phyloP scores from a whole-genome alignment of 495 filamentous ascomycete species.

The Neurospora sp. region DNA sequence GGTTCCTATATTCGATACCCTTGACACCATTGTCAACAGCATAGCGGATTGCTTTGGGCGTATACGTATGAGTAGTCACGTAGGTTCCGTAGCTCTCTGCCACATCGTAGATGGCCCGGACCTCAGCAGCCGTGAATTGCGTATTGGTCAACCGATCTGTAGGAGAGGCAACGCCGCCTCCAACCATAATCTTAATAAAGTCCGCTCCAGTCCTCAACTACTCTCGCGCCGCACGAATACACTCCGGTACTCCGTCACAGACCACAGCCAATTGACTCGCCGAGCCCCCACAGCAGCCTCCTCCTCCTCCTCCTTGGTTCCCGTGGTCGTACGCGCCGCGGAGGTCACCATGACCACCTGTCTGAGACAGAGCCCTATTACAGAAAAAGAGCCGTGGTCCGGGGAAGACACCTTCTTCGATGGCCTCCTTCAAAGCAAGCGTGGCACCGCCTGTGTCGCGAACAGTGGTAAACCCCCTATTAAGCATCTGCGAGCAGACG shows the following conservation, averaged over 20 bases:
- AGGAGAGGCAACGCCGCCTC: conserved; percentile 42
- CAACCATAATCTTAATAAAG: conserved; percentile 50
- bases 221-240: conserved; percentile 38
- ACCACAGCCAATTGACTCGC: conserved; percentile 26
- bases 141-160: conserved; percentile 39
- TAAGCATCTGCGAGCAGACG: conserved; percentile 37
- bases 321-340: conserved; percentile 21
- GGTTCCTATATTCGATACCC: conserved; percentile 49
- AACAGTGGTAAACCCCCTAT: conserved; percentile 42
- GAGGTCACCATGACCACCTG: conserved; percentile 46
- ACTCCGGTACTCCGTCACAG: conserved; percentile 42
- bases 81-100: conserved; percentile 38
- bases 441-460: conserved; percentile 44
- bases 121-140: conserved; percentile 44
- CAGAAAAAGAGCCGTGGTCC: conserved; percentile 34
- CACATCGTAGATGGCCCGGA: conserved; percentile 37
- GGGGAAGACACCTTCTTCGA: conserved; percentile 38
- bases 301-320: conserved; percentile 21
- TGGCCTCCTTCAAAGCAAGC: conserved; percentile 39
- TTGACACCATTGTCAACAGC: conserved; percentile 44
- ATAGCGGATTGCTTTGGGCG: conserved; percentile 37
- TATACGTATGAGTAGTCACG: conserved; percentile 49
- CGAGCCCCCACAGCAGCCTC: conserved; percentile 30
- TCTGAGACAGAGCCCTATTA: conserved; percentile 34
- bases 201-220: conserved; percentile 42